Conservation (phyloP, 352 stramenopile species). For the Globisporangium parvum region DNA sequence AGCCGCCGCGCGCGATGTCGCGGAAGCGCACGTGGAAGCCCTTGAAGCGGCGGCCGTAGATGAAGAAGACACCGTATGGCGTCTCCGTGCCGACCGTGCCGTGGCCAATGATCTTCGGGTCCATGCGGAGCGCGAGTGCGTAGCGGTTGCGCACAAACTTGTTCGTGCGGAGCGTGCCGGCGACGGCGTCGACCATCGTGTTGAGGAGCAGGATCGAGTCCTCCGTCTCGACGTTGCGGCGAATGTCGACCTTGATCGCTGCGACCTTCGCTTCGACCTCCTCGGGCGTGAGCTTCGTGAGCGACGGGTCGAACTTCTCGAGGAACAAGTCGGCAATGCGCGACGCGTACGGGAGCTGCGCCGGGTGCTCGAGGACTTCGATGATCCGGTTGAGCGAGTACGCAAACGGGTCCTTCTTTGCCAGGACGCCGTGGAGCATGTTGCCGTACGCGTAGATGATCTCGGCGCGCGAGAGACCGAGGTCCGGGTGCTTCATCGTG, state of each 20-base stretch:
- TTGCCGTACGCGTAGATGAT: slow-evolving; percentile 95
- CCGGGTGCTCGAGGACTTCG: slow-evolving; percentile 88
- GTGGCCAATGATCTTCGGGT: slow-evolving; percentile 77
- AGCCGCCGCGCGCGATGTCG: slow-evolving; percentile 72
- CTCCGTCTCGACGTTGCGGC: slow-evolving; percentile 64
- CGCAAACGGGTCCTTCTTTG: slow-evolving; percentile 91
- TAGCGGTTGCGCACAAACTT: slow-evolving; percentile 82
- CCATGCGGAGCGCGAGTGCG: slow-evolving; percentile 69
- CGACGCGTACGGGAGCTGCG: slow-evolving; percentile 86
- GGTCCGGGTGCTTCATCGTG: slow-evolving; percentile 79
- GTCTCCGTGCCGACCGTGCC: slow-evolving; percentile 81
- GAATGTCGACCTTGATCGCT: slow-evolving; percentile 67
- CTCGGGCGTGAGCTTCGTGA: slow-evolving; percentile 29
- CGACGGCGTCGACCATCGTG: slow-evolving; percentile 70
- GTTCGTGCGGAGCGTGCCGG: slow-evolving; percentile 74
- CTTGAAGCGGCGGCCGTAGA: slow-evolving; percentile 95
- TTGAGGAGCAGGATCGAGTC: slow-evolving; percentile 74
- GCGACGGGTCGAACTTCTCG: slow-evolving; percentile 71
- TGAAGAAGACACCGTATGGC: slow-evolving; percentile 96
- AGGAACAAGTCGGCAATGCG: slow-evolving; percentile 95
- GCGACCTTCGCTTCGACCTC: slow-evolving; percentile 40
- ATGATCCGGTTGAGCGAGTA: slow-evolving; percentile 94
- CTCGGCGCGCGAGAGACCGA: slow-evolving; percentile 90
- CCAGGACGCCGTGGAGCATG: slow-evolving; percentile 93
- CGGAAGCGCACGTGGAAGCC: slow-evolving; percentile 84